Percentiles rank a stretch among this genome's conserved stretches.
These are phyloP conservation scores for Panicum miliaceum DNA, from an alignment of 176 grass and related monocot species.

Conservation along the genomic window DNA sequence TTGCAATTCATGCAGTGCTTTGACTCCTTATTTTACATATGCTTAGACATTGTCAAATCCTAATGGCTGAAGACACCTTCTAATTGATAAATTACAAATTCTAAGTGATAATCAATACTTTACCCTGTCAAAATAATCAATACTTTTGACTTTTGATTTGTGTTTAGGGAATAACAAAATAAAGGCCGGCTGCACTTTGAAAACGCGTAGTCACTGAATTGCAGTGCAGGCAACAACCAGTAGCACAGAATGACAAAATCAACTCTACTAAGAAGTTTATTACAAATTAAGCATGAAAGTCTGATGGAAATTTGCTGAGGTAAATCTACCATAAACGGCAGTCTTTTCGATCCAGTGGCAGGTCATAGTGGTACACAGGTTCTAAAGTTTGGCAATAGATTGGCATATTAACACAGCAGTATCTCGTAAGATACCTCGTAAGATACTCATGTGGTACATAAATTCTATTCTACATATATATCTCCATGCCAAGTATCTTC, in stretches of 20 bases:
- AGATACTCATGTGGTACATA: slow-evolving; percentile 55
- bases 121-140: too few species aligned
- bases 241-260: background rate
- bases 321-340: slow-evolving; percentile 46
- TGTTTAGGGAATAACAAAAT: background rate
- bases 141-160: background rate
- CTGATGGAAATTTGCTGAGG: slow-evolving; percentile 44
- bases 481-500: slow-evolving; percentile 99
- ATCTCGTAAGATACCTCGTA: slow-evolving; percentile 42
- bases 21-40: background rate
- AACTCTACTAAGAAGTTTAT: background rate
- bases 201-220: background rate
- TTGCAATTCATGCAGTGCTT: background rate
- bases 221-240: background rate
- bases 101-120: background rate
- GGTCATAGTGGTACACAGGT: slow-evolving; percentile 38
- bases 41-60: background rate
- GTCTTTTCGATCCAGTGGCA: slow-evolving; percentile 14
- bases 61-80: background rate
- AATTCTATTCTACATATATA: slow-evolving; percentile 78
- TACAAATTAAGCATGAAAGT: slow-evolving; percentile 15
- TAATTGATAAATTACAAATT: background rate
- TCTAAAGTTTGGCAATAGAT: slow-evolving; percentile 43
- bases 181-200: background rate
- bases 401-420: slow-evolving; percentile 44